Evolutionary conservation across 805 yeast species (phyloP).

Genomic region (Candida schatavii): DNA sequence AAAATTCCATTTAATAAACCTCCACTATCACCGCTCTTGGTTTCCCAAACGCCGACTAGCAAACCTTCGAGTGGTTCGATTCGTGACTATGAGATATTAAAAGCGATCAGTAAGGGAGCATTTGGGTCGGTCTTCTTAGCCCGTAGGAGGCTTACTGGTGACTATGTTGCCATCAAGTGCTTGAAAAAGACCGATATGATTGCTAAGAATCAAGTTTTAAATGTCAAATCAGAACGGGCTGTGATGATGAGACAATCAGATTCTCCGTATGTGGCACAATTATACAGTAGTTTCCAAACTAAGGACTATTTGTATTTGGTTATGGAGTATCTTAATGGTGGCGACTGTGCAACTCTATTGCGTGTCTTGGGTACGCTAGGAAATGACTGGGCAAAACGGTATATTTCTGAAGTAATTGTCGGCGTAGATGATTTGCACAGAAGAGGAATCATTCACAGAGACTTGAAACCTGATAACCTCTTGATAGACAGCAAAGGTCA

Average conservation of each 20-base stretch:
- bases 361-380: constrained; percentile 81
- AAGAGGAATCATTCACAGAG: constrained; percentile 90
- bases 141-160: constrained; percentile 81
- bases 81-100: constrained; percentile 82
- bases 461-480: constrained; percentile 90
- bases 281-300: constrained; percentile 86
- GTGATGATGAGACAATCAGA: constrained; percentile 97
- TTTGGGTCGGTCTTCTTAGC: constrained; percentile 94
- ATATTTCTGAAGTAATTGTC: constrained; percentile 84
- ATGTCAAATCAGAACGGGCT: constrained; percentile 92
- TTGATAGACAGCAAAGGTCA: constrained; percentile 87
- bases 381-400: constrained; percentile 80
- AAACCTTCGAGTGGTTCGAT: constrained; percentile 62
- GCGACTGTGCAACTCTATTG: constrained; percentile 86
- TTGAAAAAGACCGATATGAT: constrained; percentile 93
- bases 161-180: constrained; percentile 91
- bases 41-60: constrained; percentile 56
- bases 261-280: constrained; percentile 87
- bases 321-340: constrained; percentile 96
- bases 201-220: constrained; percentile 92
- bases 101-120: constrained; percentile 96
- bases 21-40: constrained; percentile 77
- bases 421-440: constrained; percentile 89
- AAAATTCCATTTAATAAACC: constrained; percentile 36
- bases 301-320: constrained; percentile 83